Conservation (phyloP, 257 asterid species). For the Verbena officinalis region DNA sequence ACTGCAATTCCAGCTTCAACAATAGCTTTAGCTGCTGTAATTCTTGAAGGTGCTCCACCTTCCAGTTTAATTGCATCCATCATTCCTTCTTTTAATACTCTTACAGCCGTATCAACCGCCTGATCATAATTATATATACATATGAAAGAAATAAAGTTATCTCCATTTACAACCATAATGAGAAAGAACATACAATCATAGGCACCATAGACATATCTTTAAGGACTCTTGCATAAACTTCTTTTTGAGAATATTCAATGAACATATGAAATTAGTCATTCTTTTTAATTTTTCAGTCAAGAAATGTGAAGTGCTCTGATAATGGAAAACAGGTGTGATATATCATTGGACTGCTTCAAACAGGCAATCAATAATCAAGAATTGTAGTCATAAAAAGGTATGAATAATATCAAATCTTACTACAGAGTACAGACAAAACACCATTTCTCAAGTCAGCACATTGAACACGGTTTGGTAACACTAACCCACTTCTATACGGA, state of each 20-base stretch:
- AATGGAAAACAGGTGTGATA: neutral
- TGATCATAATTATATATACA: conserved; percentile 55
- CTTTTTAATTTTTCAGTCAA: neutral
- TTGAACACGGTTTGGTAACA: neutral
- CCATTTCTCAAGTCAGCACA: neutral
- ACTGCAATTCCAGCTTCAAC: conserved; percentile 98
- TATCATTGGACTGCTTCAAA: neutral
- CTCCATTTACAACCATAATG: too few relatives aligned
- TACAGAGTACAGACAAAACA: neutral
- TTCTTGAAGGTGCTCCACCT: conserved; percentile 97
- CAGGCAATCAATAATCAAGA: neutral
- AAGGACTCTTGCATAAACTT: too few relatives aligned
- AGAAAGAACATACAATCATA: too few relatives aligned
- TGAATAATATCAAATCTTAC: neutral
- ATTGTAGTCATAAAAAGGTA: neutral
- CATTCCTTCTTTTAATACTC: conserved; percentile 87
- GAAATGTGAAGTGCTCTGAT: neutral
- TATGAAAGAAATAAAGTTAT: too few relatives aligned
- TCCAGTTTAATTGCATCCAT: conserved; percentile 96
- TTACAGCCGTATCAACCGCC: conserved; percentile 89
- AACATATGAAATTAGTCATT: too few relatives aligned
- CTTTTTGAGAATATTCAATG: too few relatives aligned
- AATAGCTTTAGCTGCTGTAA: conserved; percentile 92
- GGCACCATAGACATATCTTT: too few relatives aligned
- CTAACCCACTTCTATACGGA: too few relatives aligned